Evolutionary conservation across 139 green algal species (phyloP), one percentile per base, ranked within the genome.

Genomic region (Chlamydomonas urium): DNA sequence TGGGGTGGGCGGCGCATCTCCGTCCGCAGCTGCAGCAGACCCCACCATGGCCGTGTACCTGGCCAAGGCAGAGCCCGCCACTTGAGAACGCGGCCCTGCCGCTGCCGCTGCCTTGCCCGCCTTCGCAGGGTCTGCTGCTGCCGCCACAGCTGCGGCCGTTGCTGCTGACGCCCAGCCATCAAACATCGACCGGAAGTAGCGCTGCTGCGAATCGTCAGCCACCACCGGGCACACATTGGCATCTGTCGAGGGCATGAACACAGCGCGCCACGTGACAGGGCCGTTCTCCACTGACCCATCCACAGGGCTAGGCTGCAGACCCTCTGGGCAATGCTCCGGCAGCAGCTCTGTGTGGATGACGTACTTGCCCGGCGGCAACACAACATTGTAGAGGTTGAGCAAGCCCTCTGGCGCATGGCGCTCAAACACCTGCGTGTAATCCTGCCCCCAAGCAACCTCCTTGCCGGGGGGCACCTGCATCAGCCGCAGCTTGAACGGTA

Each of bases 91-190:
- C 24, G 24, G 6, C 1, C 17, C 67, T 56, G 21, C 34, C 1
- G 24, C 31, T 8, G 62, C 42, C 47, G 42, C 63, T 31, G 60
- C 21, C 28, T 66, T 47, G 38, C 33, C 66, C 10, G 2, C 58
- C 2, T 36, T 47, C 0, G 32, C 33, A 29, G 66, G 29, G 72
- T 69, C 31, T 47, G 28, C 47, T 48, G 45, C 57, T 76, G 45
- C 42, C 53, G 67, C 24, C 77, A 75, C 47, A 81, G 50, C 2
- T 1, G 48, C 73, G 36, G 14, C 47, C 35, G 47, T 38, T 31
- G 62, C 75, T n/a, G 65, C 75, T 38, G 72, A n/a, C 32, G 76
- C 68, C 77, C 83, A 89, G n/a, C 65, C 57, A 1, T 89, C 83
- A 32, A 77, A 59, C 57, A 79, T 62, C 6, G 47, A 38, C 45